Conservation (phyloP, 1,284 basidiomycete genomes). For the Earliella scabrosa region DNA sequence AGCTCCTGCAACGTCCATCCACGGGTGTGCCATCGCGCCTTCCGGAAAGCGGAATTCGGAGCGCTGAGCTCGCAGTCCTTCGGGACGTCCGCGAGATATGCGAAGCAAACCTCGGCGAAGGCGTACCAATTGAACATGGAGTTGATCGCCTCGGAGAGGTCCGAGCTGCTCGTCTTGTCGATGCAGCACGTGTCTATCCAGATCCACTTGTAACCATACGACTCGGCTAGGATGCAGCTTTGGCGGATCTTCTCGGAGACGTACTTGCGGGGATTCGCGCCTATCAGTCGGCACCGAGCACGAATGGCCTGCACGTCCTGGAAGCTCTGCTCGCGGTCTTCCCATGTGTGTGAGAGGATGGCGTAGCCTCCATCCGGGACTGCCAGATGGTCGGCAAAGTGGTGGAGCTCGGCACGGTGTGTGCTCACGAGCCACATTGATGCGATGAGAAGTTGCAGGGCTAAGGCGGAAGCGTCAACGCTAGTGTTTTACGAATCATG, state of each 20-base stretch:
- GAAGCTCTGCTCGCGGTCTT: too few relatives aligned
- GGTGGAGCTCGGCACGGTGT: background rate
- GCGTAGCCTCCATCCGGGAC: background rate
- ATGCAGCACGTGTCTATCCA: conserved; percentile 11
- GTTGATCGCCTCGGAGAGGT: too few relatives aligned
- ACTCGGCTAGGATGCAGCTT: background rate
- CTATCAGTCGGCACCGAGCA: background rate
- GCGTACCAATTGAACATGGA: conserved; percentile 1
- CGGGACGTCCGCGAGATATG: conserved; percentile 4
- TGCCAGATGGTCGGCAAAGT: background rate
- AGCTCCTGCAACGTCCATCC: background rate
- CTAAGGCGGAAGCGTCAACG: too few relatives aligned
- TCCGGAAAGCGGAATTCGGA: background rate
- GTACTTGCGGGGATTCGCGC: conserved; percentile 1
- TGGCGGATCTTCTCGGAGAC: background rate
- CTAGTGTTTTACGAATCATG: too few relatives aligned
- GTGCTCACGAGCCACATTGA: conserved; percentile 1
- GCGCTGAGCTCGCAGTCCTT: background rate
- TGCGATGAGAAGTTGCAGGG: too few relatives aligned
- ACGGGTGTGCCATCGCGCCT: background rate
- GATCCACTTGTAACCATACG: conserved; percentile 6
- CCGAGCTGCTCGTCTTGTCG: conserved; percentile 9
- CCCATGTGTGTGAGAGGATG: background rate
- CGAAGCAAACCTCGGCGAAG: conserved; percentile 2
- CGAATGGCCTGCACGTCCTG: background rate